Conservation (phyloP, 108 stramenopile species). For the Fragilaria crotonensis region DNA sequence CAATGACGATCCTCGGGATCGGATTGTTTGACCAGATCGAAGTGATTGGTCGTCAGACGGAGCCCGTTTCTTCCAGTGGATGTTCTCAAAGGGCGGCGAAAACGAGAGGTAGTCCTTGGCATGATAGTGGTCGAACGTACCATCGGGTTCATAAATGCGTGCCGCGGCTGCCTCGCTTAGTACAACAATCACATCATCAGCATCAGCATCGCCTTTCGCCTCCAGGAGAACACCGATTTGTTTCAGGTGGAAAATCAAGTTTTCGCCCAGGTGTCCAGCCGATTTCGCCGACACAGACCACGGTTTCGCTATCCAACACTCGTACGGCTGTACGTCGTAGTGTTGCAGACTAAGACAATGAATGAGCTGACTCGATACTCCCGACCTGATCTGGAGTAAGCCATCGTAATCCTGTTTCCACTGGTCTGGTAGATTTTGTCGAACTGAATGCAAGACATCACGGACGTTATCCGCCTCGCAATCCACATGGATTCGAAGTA, state of each 20-base stretch:
- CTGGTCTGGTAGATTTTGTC: conserved; percentile 14
- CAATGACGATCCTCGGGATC: too few relatives aligned
- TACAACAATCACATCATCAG: background rate
- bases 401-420: conserved; percentile 50
- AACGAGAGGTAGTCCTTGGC: conserved; percentile 33
- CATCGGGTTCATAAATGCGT: conserved; percentile 29
- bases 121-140: conserved; percentile 36
- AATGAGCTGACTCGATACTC: conserved; percentile 27
- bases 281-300: conserved; percentile 30
- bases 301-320: conserved; percentile 41
- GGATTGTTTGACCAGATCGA: too few relatives aligned
- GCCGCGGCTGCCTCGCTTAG: conserved; percentile 14
- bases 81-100: conserved; percentile 22
- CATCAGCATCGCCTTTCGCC: conserved; percentile 3
- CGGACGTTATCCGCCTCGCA: conserved; percentile 24
- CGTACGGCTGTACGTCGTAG: conserved; percentile 37
- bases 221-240: conserved; percentile 10
- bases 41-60: too few relatives aligned
- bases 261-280: conserved; percentile 16
- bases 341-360: conserved; percentile 28
- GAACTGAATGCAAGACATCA: conserved; percentile 33
- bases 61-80: too few relatives aligned
- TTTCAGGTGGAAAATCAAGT: conserved; percentile 16
- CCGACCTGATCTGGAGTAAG: conserved; percentile 31
- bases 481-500: conserved; percentile 47